Evolutionary conservation across 2,329 filamentous ascomycete species (phyloP), one percentile per base, ranked within the genome.

Genomic region (Aplosporella prunicola): DNA sequence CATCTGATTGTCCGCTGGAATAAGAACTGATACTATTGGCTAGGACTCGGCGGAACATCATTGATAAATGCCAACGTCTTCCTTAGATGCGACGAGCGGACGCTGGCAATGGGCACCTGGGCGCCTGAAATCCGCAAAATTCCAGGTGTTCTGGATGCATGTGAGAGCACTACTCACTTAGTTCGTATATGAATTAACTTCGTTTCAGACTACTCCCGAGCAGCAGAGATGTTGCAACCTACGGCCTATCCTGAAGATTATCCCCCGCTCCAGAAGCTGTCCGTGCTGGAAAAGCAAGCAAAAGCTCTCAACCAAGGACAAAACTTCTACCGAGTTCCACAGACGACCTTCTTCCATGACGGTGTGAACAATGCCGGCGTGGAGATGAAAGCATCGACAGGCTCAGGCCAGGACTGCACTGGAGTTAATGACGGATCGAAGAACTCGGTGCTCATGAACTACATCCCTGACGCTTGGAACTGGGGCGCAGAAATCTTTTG

Each of bases 401-500:
- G 77, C 15, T 74, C 73, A 0, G 78, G 78, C 2, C 74, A 78
- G 53, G 78, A 82, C 45, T 58, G 56, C 25, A 80, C 76, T 0
- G 78, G 78, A 1, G 47, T 79, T 41, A 82, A 82, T 46, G 78
- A 82, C 51, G 76, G 76, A 2, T 80, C 74, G 20, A 82, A 81
- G 56, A 80, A 69, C 13, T 78, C 72, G 9, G 80, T 74, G 0
- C 62, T 77, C 1, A 74, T 79, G 24, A 82, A 78, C 0, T 82
- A 82, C 47, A 60, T 82, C 6, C 68, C 74, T 6, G 78, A 82
- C 52, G 77, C 79, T 2, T 82, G 77, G 78, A 79, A 80, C 48
- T 79, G 76, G 75, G 79, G 78, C 7, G 75, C 78, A 9, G 77
- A 82, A 49, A 73, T 82, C 2, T 82, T 82, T 44, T 82, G 78